These are phyloP conservation scores for Fomitopsis schrenkii DNA, from an alignment of 1,284 basidiomycete genomes.

Conservation along the genomic window DNA sequence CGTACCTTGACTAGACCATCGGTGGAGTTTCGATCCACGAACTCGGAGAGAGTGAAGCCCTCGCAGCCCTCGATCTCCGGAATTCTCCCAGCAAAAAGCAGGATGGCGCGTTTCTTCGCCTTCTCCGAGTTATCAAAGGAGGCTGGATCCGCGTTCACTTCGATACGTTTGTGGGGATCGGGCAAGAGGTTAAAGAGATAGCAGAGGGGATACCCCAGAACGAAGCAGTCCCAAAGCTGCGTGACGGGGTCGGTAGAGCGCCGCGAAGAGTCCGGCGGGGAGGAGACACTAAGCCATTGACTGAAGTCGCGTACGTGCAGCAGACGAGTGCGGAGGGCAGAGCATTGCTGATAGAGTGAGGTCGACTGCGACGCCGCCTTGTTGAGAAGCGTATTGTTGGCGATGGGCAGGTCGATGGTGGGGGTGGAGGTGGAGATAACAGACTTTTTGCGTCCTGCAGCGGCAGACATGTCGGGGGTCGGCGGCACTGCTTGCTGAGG, in stretches of 20 bases:
- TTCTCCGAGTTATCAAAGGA: conserved; percentile 65
- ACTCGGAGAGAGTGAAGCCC: conserved; percentile 81
- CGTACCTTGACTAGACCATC: conserved; percentile 93
- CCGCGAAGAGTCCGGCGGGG: conserved; percentile 50
- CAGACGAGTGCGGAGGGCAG: conserved; percentile 67
- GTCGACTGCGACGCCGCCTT: conserved; percentile 77
- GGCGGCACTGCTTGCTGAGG: neutral
- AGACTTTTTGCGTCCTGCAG: conserved; percentile 79
- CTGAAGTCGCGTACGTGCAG: conserved; percentile 71
- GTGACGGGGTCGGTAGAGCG: conserved; percentile 85
- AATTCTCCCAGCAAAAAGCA: conserved; percentile 75
- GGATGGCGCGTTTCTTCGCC: conserved; percentile 76
- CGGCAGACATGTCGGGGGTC: conserved; percentile 51
- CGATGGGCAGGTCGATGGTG: conserved; percentile 69
- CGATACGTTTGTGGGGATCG: conserved; percentile 56
- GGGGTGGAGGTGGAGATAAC: conserved; percentile 63
- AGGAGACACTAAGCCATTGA: conserved; percentile 62
- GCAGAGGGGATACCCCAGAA: conserved; percentile 90
- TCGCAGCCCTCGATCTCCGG: conserved; percentile 62
- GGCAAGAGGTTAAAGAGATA: conserved; percentile 93
- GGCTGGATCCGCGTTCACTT: conserved; percentile 65
- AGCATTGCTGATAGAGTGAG: conserved; percentile 87
- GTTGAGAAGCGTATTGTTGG: conserved; percentile 81
- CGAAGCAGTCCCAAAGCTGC: conserved; percentile 92
- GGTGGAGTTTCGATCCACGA: conserved; percentile 88